Evolutionary conservation across 73 alveolate species (phyloP).

Genomic region (Paraurostyla sp.): DNA sequence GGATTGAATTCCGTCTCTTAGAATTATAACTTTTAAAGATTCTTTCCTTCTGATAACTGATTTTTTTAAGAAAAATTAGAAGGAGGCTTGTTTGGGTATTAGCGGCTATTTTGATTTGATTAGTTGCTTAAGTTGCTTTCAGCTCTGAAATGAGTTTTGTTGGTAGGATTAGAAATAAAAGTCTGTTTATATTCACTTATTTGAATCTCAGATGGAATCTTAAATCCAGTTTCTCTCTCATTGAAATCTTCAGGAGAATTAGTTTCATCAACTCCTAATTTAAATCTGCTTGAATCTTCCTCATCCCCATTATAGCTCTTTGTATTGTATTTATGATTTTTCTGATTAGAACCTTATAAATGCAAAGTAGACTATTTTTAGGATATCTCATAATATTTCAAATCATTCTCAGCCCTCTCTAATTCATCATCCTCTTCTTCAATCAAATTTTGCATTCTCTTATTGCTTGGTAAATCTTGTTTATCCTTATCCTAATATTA

Average conservation of each 20-base stretch:
- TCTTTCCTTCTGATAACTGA: neutral
- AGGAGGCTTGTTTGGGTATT: no score
- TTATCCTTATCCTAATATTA: no score
- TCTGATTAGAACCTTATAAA: no score
- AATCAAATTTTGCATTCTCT: no score
- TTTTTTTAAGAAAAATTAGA: neutral
- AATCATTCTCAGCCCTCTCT: no score
- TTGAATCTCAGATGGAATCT: neutral
- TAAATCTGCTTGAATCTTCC: neutral
- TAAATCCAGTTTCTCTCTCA: neutral
- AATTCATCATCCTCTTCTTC: no score
- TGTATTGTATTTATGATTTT: neutral
- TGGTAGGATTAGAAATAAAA: neutral
- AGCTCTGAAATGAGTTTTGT: neutral
- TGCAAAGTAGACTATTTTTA: no score
- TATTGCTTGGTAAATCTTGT: no score
- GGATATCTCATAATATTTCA: no score
- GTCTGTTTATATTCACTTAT: neutral
- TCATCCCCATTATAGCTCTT: neutral
- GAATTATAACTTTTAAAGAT: neutral
- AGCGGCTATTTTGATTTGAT: neutral
- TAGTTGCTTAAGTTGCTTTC: neutral
- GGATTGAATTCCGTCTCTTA: slow-evolving; percentile 8
- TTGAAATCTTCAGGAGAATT: slow-evolving; percentile 33
- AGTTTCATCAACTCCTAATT: slow-evolving; percentile 5